These are phyloP conservation scores for Penicillium canescens DNA, from an alignment of 495 filamentous ascomycete species.

Conservation along the genomic window DNA sequence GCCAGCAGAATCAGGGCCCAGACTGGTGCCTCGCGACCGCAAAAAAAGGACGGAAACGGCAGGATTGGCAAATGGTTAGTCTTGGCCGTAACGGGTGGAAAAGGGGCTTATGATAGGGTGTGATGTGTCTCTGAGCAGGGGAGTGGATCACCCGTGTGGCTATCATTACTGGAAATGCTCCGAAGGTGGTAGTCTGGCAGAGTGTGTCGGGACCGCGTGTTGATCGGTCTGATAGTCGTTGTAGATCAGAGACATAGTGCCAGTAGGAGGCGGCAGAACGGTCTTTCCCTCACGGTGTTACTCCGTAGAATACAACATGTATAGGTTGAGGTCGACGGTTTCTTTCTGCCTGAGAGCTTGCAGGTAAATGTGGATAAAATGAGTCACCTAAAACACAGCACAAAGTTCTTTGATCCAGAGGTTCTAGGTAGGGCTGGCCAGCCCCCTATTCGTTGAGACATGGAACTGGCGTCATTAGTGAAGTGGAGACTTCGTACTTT, in stretches of 20 bases:
- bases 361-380: background rate
- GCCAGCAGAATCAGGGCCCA: background rate
- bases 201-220: constrained; percentile 5
- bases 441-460: constrained; percentile 8
- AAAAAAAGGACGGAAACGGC: constrained; percentile 12
- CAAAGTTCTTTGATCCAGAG: constrained; percentile 3
- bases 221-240: constrained; percentile 3
- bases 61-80: constrained; percentile 17
- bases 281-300: no score
- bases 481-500: constrained; percentile 2
- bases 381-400: constrained; percentile 11
- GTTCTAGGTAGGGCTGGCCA: constrained; percentile 7
- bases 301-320: background rate
- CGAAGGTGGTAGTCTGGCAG: constrained; percentile 18
- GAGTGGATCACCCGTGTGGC: constrained; percentile 20
- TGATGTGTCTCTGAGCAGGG: constrained; percentile 10
- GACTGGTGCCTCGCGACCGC: constrained; percentile 1
- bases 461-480: constrained; percentile 4
- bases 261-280: no score
- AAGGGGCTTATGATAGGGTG: constrained; percentile 19
- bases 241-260: background rate
- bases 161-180: constrained; percentile 34
- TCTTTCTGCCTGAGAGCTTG: no score
- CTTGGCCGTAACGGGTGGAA: constrained; percentile 22
- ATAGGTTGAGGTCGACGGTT: background rate